phyloP scores from a whole-genome alignment of 2,329 filamentous ascomycete genomes.

The Epichloe gansuensis region DNA sequence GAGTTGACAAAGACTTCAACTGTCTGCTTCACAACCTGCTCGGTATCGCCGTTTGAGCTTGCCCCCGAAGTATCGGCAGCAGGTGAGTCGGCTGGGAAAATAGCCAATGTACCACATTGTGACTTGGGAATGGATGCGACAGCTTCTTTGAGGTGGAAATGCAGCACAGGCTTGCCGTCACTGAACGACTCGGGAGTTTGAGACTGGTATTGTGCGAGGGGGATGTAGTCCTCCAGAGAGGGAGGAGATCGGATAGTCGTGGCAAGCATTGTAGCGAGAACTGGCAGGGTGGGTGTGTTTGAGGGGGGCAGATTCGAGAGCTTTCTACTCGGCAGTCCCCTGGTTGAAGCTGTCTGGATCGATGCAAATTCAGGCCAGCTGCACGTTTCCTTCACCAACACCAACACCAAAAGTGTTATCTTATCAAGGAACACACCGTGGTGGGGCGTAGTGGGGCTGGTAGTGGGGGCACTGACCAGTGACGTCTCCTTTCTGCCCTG shows the following conservation, averaged over 20 bases:
- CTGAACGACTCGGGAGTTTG: constrained; percentile 63
- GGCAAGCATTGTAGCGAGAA: constrained; percentile 23
- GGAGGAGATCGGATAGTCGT: constrained; percentile 47
- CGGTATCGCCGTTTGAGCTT: constrained; percentile 19
- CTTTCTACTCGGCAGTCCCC: neutral
- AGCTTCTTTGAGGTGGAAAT: constrained; percentile 45
- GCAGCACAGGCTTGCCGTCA: constrained; percentile 55
- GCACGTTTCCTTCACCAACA: too few species aligned
- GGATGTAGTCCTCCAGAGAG: constrained; percentile 44
- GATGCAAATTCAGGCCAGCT: too few species aligned
- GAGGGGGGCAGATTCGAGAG: neutral
- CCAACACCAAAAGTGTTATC: too few species aligned
- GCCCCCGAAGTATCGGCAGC: constrained; percentile 12
- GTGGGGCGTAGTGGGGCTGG: too few species aligned
- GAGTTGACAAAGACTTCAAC: constrained; percentile 48
- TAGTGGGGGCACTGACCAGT: too few species aligned
- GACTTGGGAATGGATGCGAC: constrained; percentile 44
- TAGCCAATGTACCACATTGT: constrained; percentile 41
- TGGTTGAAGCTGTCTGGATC: neutral
- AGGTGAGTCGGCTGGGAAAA: constrained; percentile 32
- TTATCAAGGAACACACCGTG: too few species aligned
- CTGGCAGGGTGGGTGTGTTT: neutral
- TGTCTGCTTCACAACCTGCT: constrained; percentile 29
- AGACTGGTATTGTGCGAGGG: constrained; percentile 55
- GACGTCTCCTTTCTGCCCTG: too few species aligned